Base-by-base conservation (phyloP, 495 filamentous ascomycete species). In the Echria macrotheca region DNA sequence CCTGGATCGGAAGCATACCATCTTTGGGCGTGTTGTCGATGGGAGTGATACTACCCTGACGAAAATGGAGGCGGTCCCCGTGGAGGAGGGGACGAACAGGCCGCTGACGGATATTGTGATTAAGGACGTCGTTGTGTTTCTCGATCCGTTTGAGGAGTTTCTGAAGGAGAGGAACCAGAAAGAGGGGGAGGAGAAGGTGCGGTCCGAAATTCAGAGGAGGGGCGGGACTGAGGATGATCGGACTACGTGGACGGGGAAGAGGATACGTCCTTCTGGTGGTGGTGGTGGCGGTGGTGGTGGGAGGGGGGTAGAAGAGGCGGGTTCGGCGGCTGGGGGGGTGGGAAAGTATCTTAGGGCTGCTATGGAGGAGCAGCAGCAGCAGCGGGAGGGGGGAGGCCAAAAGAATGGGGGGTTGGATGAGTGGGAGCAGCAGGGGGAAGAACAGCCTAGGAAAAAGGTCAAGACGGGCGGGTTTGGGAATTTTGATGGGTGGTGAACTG, bases 71-170 rank as follows among this genome's bases (percentile, higher is more conserved):
- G 75, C 67, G 5, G 78, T 80, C 11, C 79, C 83, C 1, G 81
- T 80, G 29, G 76, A 86, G 21, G 76, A 87, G 24, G 74, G 70
- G n/a, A 79, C 77, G 6, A 82, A 87, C 55, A 69, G 83, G 11
- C 93, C 93, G 5, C 64, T 82, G 0, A 77, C 82, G n/a, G 82
- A 88, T 21, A 82, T 95, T 17, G 59, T 78, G 29, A 90, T 99
- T 47, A 78, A 83, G 57, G 86, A 93, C 24, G 76, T 97, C 0
- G 83, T 86, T 2, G 81, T 99, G 5, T 91, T 94, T 54, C 79
- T 97, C 2, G 93, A 99, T 66, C 91, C 91, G 1, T 99, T 99
- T 65, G 89, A 95, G 57, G 93, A 95, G 66, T 97, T 91, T 61
- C 56, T 79, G 56, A 84, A 81, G 61, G 75, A 86, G 57, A 76